phyloP scores from a whole-genome alignment of 164 flowering plant genomes.

The Nymphaea thermarum region DNA sequence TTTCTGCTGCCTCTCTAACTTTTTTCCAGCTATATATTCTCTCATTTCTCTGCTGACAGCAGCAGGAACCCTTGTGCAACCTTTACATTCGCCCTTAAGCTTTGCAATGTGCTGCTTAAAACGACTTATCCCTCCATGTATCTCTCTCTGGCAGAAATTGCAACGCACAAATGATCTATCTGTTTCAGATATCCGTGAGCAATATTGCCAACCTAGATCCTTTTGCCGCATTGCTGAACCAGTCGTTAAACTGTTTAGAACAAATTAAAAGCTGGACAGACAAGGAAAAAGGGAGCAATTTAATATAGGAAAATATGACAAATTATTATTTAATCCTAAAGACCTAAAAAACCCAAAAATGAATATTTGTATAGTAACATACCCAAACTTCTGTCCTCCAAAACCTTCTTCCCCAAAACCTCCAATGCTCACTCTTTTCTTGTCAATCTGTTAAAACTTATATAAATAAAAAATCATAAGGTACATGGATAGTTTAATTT shows the following conservation, averaged over 20 bases:
- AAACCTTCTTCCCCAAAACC: neutral
- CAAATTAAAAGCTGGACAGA: neutral
- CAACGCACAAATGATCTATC: constrained; percentile 35
- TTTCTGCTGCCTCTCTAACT: constrained; percentile 48
- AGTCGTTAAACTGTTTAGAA: neutral
- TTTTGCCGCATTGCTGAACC: neutral
- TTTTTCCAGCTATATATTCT: constrained; percentile 57
- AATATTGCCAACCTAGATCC: constrained; percentile 1
- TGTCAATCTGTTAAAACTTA: neutral
- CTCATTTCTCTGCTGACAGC: constrained; percentile 58
- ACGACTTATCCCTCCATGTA: constrained; percentile 95
- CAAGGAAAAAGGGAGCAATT: neutral
- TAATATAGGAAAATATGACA: neutral
- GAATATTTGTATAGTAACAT: neutral
- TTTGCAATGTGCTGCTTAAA: constrained; percentile 88
- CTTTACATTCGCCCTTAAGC: constrained; percentile 81
- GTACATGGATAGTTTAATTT: too few relatives aligned
- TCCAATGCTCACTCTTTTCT: neutral
- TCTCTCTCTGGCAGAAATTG: constrained; percentile 59
- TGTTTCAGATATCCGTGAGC: neutral
- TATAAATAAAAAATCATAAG: too few relatives aligned
- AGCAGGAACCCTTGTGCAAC: constrained; percentile 46
- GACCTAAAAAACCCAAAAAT: too few relatives aligned
- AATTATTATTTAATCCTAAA: too few relatives aligned
- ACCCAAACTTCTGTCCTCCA: neutral